Evolutionary conservation across 2,329 filamentous ascomycete genomes (phyloP), one percentile per base, ranked within the genome.

Genomic region (Aspergillus intermedius): DNA sequence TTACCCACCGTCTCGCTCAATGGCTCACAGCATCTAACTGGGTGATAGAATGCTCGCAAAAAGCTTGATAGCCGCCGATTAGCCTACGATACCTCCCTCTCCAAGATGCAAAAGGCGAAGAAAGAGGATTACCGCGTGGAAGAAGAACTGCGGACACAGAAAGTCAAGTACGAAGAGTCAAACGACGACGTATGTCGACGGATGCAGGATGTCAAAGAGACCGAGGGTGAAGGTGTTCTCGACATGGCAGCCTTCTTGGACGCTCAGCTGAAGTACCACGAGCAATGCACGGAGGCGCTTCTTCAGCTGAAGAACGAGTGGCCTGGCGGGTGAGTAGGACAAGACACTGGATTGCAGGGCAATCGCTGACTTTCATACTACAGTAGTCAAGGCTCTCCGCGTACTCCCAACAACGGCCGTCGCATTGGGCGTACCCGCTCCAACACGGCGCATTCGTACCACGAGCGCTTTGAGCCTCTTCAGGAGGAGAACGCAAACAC

Each of bases 161-260:
- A 95, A 68, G 87, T 88, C 60, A 97, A 97, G 72, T 97, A 95
- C 64, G 93, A 97, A 65, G 93, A 97, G 73, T 86, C 88, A 13
- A 93, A 81, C 63, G 91, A 97, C 63, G 91, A 97, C 61, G 91
- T 97, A 47, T 80, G 85, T 59, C 82, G 91, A 51, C 81, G 91
- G 48, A 97, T 97, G 93, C 83, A 94, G 70, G 91, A 97, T 63
- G 94, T 97, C 72, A 91, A 93, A 73, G 91, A 96, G 61, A 81
- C 88, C 19, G 91, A 97, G 69, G 78, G 77, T 40, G 91, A 97
- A 54, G 89, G 84, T 61, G 81, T 95, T 39, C 77, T 80, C 43
- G 89, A 95, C 62, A 74, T 97, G 49, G 83, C 83, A 3, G 75
- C 81, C 15, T 94, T 97, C 66, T 74, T 97, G 45, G 91, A 97